Conservation (phyloP, 306 rosid species). For the Quercus cerris region DNA sequence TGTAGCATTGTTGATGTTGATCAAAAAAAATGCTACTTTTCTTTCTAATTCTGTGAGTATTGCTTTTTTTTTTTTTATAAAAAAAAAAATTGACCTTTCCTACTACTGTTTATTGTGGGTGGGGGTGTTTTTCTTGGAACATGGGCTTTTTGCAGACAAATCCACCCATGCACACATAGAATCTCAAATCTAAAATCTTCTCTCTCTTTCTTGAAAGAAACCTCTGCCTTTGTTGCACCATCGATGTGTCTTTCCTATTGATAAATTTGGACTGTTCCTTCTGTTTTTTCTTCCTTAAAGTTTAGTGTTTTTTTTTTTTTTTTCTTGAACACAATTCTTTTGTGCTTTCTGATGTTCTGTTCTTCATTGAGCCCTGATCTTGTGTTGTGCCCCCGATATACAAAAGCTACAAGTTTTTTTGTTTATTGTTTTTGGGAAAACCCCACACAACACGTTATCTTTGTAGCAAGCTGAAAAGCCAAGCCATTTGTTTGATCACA, state of each 20-base stretch:
- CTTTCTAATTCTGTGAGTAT: background rate
- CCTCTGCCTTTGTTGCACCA: slow-evolving; percentile 16
- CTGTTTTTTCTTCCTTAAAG: slow-evolving; percentile 4
- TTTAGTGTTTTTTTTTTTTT: no score
- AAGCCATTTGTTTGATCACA: background rate
- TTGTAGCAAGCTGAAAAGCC: background rate
- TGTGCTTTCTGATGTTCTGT: background rate
- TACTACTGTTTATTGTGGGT: background rate
- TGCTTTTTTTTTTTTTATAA: background rate
- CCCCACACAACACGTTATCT: background rate
- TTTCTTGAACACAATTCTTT: slow-evolving; percentile 2
- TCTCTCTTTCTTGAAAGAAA: slow-evolving; percentile 28
- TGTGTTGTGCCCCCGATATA: background rate
- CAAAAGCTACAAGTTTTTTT: background rate
- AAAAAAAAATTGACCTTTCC: slow-evolving; percentile 9
- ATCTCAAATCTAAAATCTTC: slow-evolving; percentile 25
- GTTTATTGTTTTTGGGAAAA: background rate
- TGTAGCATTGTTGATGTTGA: background rate
- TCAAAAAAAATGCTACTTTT: background rate
- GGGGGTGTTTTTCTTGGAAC: slow-evolving; percentile 43
- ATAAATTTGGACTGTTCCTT: slow-evolving; percentile 33
- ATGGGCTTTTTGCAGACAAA: slow-evolving; percentile 37
- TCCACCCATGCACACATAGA: slow-evolving; percentile 60
- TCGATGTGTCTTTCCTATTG: slow-evolving; percentile 10
- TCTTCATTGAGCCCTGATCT: slow-evolving; percentile 27